phyloP scores from a whole-genome alignment of 345 rosid genomes.

The Limnanthes douglasii region DNA sequence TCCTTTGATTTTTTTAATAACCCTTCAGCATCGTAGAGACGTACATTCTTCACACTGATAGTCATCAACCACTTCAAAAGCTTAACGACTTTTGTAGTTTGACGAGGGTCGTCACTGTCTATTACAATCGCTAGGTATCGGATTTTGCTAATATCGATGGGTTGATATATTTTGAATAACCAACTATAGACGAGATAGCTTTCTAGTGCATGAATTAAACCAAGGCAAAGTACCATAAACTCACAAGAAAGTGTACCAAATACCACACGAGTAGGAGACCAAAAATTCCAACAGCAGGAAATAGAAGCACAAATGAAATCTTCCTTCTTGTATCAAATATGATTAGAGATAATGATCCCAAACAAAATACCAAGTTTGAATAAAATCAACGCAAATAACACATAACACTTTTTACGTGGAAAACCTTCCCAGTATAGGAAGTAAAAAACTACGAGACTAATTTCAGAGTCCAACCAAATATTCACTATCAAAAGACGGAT shows the following conservation, averaged over 20 bases:
- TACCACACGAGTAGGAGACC: slow-evolving; percentile 31
- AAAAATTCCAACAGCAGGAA: slow-evolving; percentile 11
- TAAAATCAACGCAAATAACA: no score
- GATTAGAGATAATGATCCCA: no score
- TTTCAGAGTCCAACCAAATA: no score
- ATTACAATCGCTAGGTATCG: slow-evolving; percentile 35
- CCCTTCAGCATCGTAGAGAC: slow-evolving; percentile 79
- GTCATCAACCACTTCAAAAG: slow-evolving; percentile 47
- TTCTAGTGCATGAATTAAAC: slow-evolving; percentile 16
- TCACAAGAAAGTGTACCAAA: slow-evolving; percentile 31
- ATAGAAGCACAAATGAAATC: no score
- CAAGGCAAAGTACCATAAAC: slow-evolving; percentile 21
- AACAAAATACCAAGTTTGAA: no score
- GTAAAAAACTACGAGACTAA: no score
- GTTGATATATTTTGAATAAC: slow-evolving; percentile 20
- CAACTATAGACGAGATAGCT: slow-evolving; percentile 38
- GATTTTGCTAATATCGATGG: slow-evolving; percentile 24
- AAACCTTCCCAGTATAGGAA: no score
- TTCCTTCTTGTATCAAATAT: no score
- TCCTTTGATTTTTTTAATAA: slow-evolving; percentile 67
- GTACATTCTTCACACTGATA: slow-evolving; percentile 51
- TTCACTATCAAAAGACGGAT: no score
- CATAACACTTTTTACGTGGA: no score
- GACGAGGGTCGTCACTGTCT: slow-evolving; percentile 47
- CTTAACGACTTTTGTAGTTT: slow-evolving; percentile 18